These are phyloP conservation scores for Infundibulicybe gibba DNA, from an alignment of 768 basidiomycete genomes.

Conservation along the genomic window DNA sequence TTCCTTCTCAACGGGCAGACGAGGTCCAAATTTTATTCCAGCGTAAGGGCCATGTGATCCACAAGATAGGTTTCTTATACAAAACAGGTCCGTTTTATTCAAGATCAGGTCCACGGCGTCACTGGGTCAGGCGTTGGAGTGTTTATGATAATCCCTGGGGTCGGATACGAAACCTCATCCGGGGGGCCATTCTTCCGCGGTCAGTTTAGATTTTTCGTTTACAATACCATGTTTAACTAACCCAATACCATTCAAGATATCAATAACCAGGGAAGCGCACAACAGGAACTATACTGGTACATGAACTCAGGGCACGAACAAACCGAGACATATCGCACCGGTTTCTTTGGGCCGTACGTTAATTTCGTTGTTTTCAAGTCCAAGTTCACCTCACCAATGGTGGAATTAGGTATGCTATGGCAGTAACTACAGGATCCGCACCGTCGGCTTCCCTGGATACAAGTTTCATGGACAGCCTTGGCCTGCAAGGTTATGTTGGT, in stretches of 20 bases:
- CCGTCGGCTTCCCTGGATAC: conserved; percentile 39
- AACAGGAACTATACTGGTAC: conserved; percentile 47
- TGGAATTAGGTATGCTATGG: conserved; percentile 33
- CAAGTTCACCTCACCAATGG: neutral
- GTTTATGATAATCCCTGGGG: conserved; percentile 41
- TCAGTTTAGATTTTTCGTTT: conserved; percentile 7
- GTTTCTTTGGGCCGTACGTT: conserved; percentile 44
- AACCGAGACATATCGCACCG: conserved; percentile 39
- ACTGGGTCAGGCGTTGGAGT: conserved; percentile 41
- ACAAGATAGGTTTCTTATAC: neutral
- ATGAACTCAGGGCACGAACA: conserved; percentile 47
- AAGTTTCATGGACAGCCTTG: conserved; percentile 38
- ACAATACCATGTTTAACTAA: neutral
- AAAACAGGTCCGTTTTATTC: conserved; percentile 39
- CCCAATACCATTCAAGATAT: conserved; percentile 34
- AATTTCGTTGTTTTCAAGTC: neutral
- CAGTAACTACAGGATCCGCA: conserved; percentile 35
- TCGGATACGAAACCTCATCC: conserved; percentile 41
- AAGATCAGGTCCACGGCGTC: conserved; percentile 48
- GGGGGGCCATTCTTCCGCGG: conserved; percentile 50
- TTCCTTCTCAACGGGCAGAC: conserved; percentile 41
- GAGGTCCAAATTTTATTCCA: conserved; percentile 46
- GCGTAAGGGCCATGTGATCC: conserved; percentile 19
- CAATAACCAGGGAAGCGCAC: conserved; percentile 40
- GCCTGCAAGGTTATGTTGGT: conserved; percentile 39